These are phyloP conservation scores for Phascolomyces articulosus DNA, from an alignment of 371 early-diverging fungal genomes.

Conservation along the genomic window DNA sequence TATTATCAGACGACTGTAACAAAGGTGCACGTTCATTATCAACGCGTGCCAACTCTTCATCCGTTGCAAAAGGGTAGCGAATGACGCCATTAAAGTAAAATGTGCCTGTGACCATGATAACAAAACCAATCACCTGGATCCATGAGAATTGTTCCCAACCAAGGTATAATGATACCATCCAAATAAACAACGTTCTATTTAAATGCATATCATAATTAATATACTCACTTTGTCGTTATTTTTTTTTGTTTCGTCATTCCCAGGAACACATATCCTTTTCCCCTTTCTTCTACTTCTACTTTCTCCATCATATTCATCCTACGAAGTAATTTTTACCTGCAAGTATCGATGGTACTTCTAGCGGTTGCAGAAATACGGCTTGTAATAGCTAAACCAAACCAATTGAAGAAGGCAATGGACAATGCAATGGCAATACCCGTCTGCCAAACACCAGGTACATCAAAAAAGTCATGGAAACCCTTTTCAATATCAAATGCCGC, in stretches of 20 bases:
- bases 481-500: constrained; percentile 79
- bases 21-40: constrained; percentile 8
- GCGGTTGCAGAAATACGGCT: constrained; percentile 84
- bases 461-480: constrained; percentile 78
- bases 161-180: constrained; percentile 86
- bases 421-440: constrained; percentile 82
- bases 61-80: constrained; percentile 37
- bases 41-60: constrained; percentile 16
- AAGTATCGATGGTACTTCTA: constrained; percentile 93
- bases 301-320: too few species aligned
- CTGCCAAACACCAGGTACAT: constrained; percentile 67
- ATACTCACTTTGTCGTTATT: too few species aligned
- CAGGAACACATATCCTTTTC: not conserved
- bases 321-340: constrained; percentile 64
- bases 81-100: constrained; percentile 91
- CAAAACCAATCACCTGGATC: constrained; percentile 88
- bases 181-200: constrained; percentile 88
- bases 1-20: not conserved
- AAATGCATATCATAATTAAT: too few species aligned
- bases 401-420: constrained; percentile 93
- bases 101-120: constrained; percentile 86
- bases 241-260: too few species aligned
- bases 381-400: constrained; percentile 93
- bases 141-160: constrained; percentile 94
- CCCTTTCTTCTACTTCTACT: too few species aligned